Base-by-base conservation (phyloP, 2,329 filamentous ascomycete genomes). In the Fusarium duplospermum region DNA sequence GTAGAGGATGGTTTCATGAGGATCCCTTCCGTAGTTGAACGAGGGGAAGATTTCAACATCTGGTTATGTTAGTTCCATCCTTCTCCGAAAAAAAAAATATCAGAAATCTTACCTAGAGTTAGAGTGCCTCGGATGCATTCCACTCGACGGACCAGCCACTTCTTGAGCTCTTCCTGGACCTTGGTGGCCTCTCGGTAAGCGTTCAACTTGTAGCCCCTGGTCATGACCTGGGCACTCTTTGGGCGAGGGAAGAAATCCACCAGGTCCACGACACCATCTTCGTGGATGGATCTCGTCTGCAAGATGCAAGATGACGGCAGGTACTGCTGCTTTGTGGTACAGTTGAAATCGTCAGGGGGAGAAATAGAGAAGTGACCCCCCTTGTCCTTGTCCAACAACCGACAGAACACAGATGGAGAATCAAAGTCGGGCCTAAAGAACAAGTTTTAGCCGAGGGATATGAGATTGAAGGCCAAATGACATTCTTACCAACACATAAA, bases 241-340 rank as follows among this genome's bases (percentile, higher is more conserved):
- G 92, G 92, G 1, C 93, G 87, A 0, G 93, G 93, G 74, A 95
- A 94, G 83, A 94, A 95, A 80, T 95, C 93, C 18, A 93, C 86
- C 33, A 95, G 80, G 64, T 93, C 92, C 13, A 93, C 89, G 1
- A 94, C 93, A 1, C 93, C 93, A 65, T 93, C 89, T 75, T 95
- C 93, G 72, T 92, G 89, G 72, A 94, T 92, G 80, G 93, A 94
- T n/a, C 93, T 87, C 1, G 93, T 95, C 80, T 94, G 91, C 3
- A 95, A 85, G 68, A 95, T 92, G 76, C 93, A 94, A 57, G 91
- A 92, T 11, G 91, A 93, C 0, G 93, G 92, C 3, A 94, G 86
- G 77, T 95, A 95, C 78, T 93, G 91, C 82, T 95, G 93, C 81
- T 95, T 95, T 38, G 90, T 94, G 4, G 92, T 93, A 76, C 87